phyloP scores from a whole-genome alignment of 2,329 filamentous ascomycete species.

The Xylariaceae sp. region DNA sequence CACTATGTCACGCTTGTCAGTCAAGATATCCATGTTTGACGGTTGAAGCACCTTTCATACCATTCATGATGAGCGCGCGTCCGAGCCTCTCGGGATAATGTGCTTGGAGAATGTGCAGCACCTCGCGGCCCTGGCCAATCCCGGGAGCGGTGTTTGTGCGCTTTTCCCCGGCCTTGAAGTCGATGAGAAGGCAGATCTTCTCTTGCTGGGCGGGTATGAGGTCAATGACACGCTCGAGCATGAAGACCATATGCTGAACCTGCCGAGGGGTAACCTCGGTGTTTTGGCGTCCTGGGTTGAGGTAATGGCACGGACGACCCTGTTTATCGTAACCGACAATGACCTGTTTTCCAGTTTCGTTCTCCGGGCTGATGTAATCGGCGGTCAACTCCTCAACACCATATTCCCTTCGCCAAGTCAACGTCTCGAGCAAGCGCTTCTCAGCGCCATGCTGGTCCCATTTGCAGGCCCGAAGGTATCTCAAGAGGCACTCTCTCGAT shows the following conservation, averaged over 20 bases:
- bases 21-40: background rate
- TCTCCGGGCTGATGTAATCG: conserved; percentile 87
- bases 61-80: conserved; percentile 80
- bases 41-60: conserved; percentile 42
- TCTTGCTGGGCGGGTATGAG: conserved; percentile 84
- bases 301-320: conserved; percentile 81
- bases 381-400: conserved; percentile 71
- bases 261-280: conserved; percentile 81
- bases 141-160: conserved; percentile 65
- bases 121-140: conserved; percentile 70
- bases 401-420: conserved; percentile 88
- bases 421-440: conserved; percentile 71
- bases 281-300: conserved; percentile 87
- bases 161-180: conserved; percentile 76
- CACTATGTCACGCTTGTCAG: conserved; percentile 45
- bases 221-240: conserved; percentile 86
- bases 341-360: conserved; percentile 94
- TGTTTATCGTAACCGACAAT: conserved; percentile 82
- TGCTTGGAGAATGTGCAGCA: conserved; percentile 86
- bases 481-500: conserved; percentile 83
- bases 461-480: conserved; percentile 90
- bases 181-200: conserved; percentile 79
- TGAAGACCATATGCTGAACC: conserved; percentile 90
- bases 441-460: conserved; percentile 74
- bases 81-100: conserved; percentile 94